These are phyloP conservation scores for Taphrina betulina DNA, from an alignment of 1,139 yeast genomes.

Conservation along the genomic window DNA sequence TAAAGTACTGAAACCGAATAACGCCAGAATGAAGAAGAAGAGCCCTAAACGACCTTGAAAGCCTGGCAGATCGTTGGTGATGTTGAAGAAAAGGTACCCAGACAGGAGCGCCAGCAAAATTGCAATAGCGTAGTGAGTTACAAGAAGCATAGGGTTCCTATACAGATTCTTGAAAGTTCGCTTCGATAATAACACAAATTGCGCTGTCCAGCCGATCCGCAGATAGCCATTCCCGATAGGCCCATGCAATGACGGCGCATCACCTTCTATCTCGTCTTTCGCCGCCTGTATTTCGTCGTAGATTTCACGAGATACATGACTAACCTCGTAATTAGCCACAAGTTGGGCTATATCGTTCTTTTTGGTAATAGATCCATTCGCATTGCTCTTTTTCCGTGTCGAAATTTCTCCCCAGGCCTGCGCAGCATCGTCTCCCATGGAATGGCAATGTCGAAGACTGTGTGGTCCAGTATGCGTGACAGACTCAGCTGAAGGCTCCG, in stretches of 20 bases:
- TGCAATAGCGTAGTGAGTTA: constrained; percentile 79
- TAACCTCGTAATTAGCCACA: not conserved
- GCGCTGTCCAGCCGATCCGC: constrained; percentile 22
- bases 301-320: constrained; percentile 4
- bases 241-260: not conserved
- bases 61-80: constrained; percentile 86
- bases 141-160: constrained; percentile 79
- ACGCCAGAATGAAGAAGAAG: constrained; percentile 74
- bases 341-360: constrained; percentile 10
- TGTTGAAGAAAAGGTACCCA: constrained; percentile 78
- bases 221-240: constrained; percentile 21
- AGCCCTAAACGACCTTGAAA: constrained; percentile 92
- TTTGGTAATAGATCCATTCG: no score
- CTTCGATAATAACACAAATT: constrained; percentile 68
- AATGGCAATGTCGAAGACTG: constrained; percentile 11
- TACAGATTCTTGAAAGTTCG: constrained; percentile 89
- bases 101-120: constrained; percentile 75
- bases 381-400: not conserved
- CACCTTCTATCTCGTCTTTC: not conserved
- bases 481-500: not conserved
- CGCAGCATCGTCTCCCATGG: constrained; percentile 14
- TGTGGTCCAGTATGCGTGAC: not conserved
- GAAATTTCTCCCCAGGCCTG: constrained; percentile 19
- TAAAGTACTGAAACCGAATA: constrained; percentile 89
- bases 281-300: constrained; percentile 1